Base-by-base conservation (phyloP, 257 asterid species). In the Thymus mandschuricus region DNA sequence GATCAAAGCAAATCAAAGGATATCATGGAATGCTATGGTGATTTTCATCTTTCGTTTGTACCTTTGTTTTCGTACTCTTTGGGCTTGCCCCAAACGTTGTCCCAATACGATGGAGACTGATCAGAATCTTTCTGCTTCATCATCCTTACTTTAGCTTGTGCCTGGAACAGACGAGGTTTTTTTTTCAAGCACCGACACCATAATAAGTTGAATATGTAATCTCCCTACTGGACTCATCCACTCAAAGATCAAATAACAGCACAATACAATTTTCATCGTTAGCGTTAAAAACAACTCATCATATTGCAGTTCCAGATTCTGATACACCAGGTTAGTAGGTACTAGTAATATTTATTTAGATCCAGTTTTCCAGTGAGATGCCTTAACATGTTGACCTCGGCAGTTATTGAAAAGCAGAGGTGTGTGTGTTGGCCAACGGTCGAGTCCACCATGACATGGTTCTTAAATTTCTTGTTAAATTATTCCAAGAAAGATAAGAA, bases 91-190 rank as follows among this genome's bases (percentile, higher is more conserved):
- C 98, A 89, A 29, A 92, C 78, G 74, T 91, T 81, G 82, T 75
- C 81, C 99, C 99, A 95, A 51, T 78, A 80, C 35, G 88, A 55
- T 52, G 85, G 88, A 67, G 86, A 45, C 76, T 84, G 83, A 65
- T 69, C 90, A 34, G 95, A 88, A 72, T 68, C 87, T 73, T 88
- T 87, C 89, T 86, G 89, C 73, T 85, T 89, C 88, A 54, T 70
- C 96, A 92, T 92, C 86, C 86, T 86, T 48, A 66, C 33, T 81
- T 76, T 92, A 65, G 97, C 98, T 82, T 89, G 84, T 76, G 71
- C 88, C 97, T 91, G 83, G 76, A 79, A 54, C 34, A 60, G 27
- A 76, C n/a, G 10, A 29, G 59, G 63, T 1, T 44, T 44, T 38
- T 38, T n/a, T 56, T 55, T 64, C 49, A 33, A 61, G 49, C 34